These are phyloP conservation scores for Boletus pseudo-olivaceus DNA, from an alignment of 768 basidiomycete genomes.

Conservation along the genomic window DNA sequence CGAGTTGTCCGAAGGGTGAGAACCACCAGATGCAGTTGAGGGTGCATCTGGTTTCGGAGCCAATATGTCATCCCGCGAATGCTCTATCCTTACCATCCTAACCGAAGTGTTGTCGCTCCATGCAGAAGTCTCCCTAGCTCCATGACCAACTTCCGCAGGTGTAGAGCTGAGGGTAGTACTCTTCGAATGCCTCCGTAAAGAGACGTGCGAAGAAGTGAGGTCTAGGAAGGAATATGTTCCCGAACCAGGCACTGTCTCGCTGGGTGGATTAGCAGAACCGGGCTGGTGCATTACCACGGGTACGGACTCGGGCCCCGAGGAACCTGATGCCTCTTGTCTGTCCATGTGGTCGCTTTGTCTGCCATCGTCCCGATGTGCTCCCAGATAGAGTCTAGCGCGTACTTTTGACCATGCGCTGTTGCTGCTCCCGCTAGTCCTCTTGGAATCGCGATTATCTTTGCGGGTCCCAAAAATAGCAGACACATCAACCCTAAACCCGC, in stretches of 20 bases:
- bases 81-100: conserved; percentile 16
- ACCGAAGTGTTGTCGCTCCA: conserved; percentile 21
- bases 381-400: conserved; percentile 28
- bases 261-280: conserved; percentile 11
- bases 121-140: conserved; percentile 1
- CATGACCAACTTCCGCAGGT: conserved; percentile 27
- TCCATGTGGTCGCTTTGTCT: conserved; percentile 15
- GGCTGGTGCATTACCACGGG: conserved; percentile 30
- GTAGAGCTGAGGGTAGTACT: conserved; percentile 25
- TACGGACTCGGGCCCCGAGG: conserved; percentile 29
- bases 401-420: conserved; percentile 32
- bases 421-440: conserved; percentile 21
- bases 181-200: conserved; percentile 25
- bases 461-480: conserved; percentile 23
- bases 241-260: conserved; percentile 24
- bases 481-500: conserved; percentile 48
- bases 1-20: conserved; percentile 27
- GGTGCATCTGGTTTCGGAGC: conserved; percentile 30
- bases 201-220: conserved; percentile 26
- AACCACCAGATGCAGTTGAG: conserved; percentile 30
- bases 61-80: conserved; percentile 13
- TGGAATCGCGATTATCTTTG: conserved; percentile 18
- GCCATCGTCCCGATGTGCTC: conserved; percentile 30
- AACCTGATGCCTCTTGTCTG: conserved; percentile 21
- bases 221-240: conserved; percentile 35